Evolutionary conservation across 1,284 basidiomycete genomes (phyloP).

Genomic region (Bjerkandera adusta): DNA sequence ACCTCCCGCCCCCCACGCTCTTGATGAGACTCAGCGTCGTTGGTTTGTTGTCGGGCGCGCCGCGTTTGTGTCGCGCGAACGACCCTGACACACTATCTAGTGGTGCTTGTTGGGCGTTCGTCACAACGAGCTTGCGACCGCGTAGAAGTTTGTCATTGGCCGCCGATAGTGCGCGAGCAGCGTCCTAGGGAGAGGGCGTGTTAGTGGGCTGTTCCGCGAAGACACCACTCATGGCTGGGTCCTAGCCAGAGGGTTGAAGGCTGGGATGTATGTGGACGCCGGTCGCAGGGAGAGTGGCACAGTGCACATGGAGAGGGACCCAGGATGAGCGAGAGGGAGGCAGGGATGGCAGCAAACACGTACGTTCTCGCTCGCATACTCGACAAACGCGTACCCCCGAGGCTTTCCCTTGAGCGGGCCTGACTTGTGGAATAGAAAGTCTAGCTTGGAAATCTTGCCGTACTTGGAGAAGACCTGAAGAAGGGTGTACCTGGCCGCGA

Average conservation of each 20-base stretch:
- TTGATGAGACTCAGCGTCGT: slow-evolving; percentile 90
- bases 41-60: slow-evolving; percentile 63
- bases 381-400: slow-evolving; percentile 92
- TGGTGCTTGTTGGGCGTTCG: slow-evolving; percentile 83
- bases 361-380: slow-evolving; percentile 80
- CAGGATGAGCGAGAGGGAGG: slow-evolving; percentile 46
- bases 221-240: slow-evolving; percentile 2
- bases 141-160: slow-evolving; percentile 82
- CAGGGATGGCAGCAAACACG: slow-evolving; percentile 36
- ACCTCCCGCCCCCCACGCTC: slow-evolving; percentile 52
- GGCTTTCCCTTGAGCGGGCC: slow-evolving; percentile 90
- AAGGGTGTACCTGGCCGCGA: slow-evolving; percentile 66
- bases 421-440: slow-evolving; percentile 93
- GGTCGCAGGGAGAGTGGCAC: neutral
- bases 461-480: slow-evolving; percentile 89
- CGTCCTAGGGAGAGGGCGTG: slow-evolving; percentile 59
- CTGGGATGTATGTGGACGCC: slow-evolving; percentile 13
- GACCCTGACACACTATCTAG: slow-evolving; percentile 33
- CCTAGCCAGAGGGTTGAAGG: slow-evolving; percentile 9
- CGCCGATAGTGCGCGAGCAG: slow-evolving; percentile 72
- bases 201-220: slow-evolving; percentile 11
- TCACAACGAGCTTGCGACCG: slow-evolving; percentile 86
- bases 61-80: slow-evolving; percentile 35
- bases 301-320: slow-evolving; percentile 30
- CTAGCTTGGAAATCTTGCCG: slow-evolving; percentile 89